A percentile compares a stretch with the other conserved stretches of the same genome.
Evolutionary conservation across 2,329 filamentous ascomycete genomes (phyloP).

Genomic region (Aspergillaceae sp.): DNA sequence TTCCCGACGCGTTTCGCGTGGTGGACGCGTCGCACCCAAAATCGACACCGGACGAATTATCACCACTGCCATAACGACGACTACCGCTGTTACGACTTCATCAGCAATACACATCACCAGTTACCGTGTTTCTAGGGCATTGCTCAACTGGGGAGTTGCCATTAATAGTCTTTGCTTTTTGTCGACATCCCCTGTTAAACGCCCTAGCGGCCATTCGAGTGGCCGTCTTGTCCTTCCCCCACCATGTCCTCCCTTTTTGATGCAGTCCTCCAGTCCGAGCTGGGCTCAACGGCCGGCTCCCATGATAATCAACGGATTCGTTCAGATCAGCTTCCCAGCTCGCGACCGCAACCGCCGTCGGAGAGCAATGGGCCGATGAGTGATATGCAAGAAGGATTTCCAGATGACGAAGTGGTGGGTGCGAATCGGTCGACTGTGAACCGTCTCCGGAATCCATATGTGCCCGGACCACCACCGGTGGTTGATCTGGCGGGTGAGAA

Average conservation of each 20-base stretch:
- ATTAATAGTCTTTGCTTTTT: no score
- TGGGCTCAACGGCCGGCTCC: conserved; percentile 27
- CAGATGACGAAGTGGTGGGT: conserved; percentile 55
- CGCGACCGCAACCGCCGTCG: conserved; percentile 45
- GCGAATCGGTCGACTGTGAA: conserved; percentile 41
- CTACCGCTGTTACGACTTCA: background rate
- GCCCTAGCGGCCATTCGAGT: conserved; percentile 16
- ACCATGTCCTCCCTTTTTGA: conserved; percentile 36
- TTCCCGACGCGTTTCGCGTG: conserved; percentile 22
- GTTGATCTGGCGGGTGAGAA: conserved; percentile 55
- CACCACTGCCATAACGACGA: conserved; percentile 3
- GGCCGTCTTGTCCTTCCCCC: conserved; percentile 14
- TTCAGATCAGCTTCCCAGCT: conserved; percentile 42
- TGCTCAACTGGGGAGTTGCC: no score
- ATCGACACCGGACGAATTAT: conserved; percentile 5
- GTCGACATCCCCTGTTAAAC: conserved; percentile 10
- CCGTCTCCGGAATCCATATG: conserved; percentile 42
- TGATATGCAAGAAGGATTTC: conserved; percentile 48
- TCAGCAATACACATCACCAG: no score
- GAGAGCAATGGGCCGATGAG: conserved; percentile 45
- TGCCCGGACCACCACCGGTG: conserved; percentile 49
- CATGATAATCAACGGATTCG: conserved; percentile 21
- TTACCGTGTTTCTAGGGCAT: no score
- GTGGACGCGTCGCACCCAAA: conserved; percentile 14
- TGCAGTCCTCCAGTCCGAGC: conserved; percentile 34